Conservation (phyloP, 2,329 filamentous ascomycete genomes). For the Colletotrichum chrysophilum region DNA sequence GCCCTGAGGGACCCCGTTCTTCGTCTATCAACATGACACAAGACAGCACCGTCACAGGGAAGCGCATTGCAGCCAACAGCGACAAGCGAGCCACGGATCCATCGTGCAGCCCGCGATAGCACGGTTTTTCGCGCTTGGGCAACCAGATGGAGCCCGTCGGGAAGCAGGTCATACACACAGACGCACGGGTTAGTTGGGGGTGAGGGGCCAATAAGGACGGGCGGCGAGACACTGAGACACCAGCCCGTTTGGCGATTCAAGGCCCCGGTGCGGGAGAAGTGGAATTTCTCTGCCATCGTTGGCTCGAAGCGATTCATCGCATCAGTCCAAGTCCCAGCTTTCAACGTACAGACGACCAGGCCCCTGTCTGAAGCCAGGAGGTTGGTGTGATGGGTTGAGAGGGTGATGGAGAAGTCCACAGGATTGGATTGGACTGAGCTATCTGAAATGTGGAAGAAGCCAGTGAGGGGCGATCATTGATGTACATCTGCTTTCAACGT, state of each 20-base stretch:
- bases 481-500: neutral
- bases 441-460: neutral
- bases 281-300: constrained; percentile 10
- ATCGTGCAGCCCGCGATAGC: neutral
- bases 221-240: constrained; percentile 22
- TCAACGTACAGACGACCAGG: neutral
- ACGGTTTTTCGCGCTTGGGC: constrained; percentile 4
- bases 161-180: constrained; percentile 7
- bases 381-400: neutral
- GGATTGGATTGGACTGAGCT: neutral
- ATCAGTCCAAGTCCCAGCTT: neutral
- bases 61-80: neutral
- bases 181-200: neutral
- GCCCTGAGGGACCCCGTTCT: neutral
- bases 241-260: constrained; percentile 21
- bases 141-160: neutral
- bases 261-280: constrained; percentile 5
- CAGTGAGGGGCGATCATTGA: neutral
- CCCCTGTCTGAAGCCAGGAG: neutral
- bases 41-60: neutral
- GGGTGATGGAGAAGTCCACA: neutral
- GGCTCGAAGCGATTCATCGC: neutral
- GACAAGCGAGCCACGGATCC: neutral
- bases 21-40: constrained; percentile 12
- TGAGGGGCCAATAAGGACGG: constrained; percentile 2